phyloP scores from a whole-genome alignment of 2,329 filamentous ascomycete species.

The Tolypocladium cylindrosporum region DNA sequence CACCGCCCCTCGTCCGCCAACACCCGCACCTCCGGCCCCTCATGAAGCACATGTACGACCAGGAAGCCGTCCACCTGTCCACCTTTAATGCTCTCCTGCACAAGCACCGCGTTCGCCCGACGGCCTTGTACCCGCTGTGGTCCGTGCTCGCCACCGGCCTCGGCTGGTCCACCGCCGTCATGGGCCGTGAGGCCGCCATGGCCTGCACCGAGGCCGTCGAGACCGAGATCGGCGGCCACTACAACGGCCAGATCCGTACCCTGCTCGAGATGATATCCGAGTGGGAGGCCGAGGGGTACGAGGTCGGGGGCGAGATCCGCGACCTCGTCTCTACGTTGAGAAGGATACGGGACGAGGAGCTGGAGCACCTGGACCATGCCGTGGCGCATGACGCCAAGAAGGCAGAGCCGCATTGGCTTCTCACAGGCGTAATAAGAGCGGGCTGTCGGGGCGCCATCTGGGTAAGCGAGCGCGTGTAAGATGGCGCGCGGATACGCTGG shows the following conservation, averaged over 20 bases:
- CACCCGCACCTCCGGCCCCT: constrained; percentile 82
- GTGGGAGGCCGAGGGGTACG: constrained; percentile 69
- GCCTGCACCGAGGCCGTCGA: constrained; percentile 97
- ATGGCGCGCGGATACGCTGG: not conserved
- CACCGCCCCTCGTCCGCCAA: constrained; percentile 64
- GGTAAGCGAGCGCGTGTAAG: constrained; percentile 66
- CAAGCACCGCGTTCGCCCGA: constrained; percentile 83
- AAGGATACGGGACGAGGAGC: constrained; percentile 84
- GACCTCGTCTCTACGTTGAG: constrained; percentile 65
- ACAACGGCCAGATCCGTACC: constrained; percentile 81
- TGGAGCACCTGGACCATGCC: constrained; percentile 93
- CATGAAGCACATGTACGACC: constrained; percentile 97
- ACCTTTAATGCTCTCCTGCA: constrained; percentile 79
- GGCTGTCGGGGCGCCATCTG: constrained; percentile 90
- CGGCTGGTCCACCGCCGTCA: constrained; percentile 79
- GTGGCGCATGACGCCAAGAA: constrained; percentile 88
- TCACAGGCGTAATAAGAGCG: constrained; percentile 79
- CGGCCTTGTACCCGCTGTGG: constrained; percentile 89
- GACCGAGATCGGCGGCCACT: constrained; percentile 94
- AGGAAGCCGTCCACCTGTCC: constrained; percentile 78
- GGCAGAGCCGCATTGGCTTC: constrained; percentile 78
- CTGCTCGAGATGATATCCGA: constrained; percentile 72
- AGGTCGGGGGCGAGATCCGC: constrained; percentile 67
- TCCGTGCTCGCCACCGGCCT: constrained; percentile 66
- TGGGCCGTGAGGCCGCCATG: constrained; percentile 94